A percentile compares a stretch with the other conserved stretches of the same genome.
Evolutionary conservation across 768 basidiomycete genomes (phyloP).

Genomic region (Hydnomerulius pinastri): DNA sequence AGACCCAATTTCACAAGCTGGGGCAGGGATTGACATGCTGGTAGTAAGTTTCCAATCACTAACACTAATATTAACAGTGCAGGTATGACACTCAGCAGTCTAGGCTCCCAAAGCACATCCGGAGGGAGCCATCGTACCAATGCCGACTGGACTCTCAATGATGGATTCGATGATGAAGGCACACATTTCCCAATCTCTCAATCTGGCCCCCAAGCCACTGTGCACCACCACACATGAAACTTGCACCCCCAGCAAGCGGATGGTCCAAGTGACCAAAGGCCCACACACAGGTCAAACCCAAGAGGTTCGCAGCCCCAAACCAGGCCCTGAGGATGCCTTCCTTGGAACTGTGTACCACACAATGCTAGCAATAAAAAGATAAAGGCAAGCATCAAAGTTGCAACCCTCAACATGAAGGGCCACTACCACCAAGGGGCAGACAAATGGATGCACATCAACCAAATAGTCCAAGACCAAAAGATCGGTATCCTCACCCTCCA

Average conservation of each 20-base stretch:
- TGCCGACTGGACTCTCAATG: neutral
- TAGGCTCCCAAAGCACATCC: neutral
- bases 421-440: neutral
- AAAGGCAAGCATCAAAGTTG: too few species aligned
- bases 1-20: neutral
- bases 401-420: constrained; percentile 18
- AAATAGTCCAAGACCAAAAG: constrained; percentile 9
- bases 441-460: constrained; percentile 22
- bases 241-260: too few species aligned
- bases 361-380: too few species aligned
- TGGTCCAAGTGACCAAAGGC: too few species aligned
- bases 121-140: neutral
- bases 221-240: too few species aligned
- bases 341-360: too few species aligned
- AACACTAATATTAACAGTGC: neutral
- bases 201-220: too few species aligned
- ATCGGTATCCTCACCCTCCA: constrained; percentile 20
- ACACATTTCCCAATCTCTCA: neutral
- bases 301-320: too few species aligned
- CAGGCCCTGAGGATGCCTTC: too few species aligned
- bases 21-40: neutral
- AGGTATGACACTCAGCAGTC: neutral
- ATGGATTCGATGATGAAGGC: neutral
- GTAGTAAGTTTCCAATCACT: neutral
- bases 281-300: too few species aligned